Base-by-base conservation (phyloP, 1,284 basidiomycete species). In the Ganoderma sinense region DNA sequence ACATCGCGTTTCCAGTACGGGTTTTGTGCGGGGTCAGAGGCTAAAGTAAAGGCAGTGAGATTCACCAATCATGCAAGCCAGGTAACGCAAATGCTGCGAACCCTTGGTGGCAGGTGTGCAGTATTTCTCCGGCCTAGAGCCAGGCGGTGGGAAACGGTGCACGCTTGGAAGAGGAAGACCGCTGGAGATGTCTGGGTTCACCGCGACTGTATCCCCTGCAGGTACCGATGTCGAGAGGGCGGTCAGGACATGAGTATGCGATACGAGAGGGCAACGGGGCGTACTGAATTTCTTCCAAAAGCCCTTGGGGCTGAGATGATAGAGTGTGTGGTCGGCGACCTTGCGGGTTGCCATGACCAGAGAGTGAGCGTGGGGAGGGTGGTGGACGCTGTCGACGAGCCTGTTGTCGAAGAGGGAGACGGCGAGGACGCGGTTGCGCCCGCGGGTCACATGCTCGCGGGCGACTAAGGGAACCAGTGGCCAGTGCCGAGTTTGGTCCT, bases 1-100 rank as follows among this genome's bases (percentile, higher is more conserved):
- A 97, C 94, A 83, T 98, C 97, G 71, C 97, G 94, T 83, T 97
- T 95, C 91, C 92, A 96, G 88, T 98, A 98, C 73, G 92, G 93
- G 81, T 95, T 95, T 83, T 94, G 86, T 29, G 94, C 93, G 60
- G 88, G 88, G 80, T 95, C 94, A 62, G 93, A 94, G 26, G 94
- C 93, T 95, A 73, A 16, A 70, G 74, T 26, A 67, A 74, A 67
- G 53, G 66, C 60, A 41, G 67, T 58, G 20, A 70, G 70, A 67
- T 70, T 59, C 39, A 10, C 43, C 64, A 48, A 60, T 61, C 53
- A 61, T 55, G 33, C 26, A 63, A 23, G 60, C 63, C 10, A 56
- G 56, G 71, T 73, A 64, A 26, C 18, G 74, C 61, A 70, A 75
- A 76, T 62, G 76, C 74, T 51, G 78, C 84, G 67, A 76, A 90